These are phyloP conservation scores for Acer yangbiense DNA, from an alignment of 345 rosid genomes.

Conservation along the genomic window DNA sequence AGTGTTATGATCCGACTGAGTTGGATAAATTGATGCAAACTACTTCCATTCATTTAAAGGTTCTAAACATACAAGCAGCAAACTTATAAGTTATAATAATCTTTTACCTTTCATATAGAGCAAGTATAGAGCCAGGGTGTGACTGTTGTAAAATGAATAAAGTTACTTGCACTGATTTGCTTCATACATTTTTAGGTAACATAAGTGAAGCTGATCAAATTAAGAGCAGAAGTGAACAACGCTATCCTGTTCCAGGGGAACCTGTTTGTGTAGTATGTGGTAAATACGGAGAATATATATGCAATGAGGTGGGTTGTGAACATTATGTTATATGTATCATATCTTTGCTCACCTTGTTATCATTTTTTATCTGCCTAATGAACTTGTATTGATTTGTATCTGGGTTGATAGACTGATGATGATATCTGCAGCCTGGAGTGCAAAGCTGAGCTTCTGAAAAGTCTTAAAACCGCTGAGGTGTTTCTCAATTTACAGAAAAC, in stretches of 20 bases:
- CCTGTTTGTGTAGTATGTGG: slow-evolving; percentile 71
- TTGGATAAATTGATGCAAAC: background rate
- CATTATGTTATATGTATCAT: slow-evolving; percentile 7
- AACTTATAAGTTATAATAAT: background rate
- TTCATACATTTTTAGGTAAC: slow-evolving; percentile 22
- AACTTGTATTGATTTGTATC: slow-evolving; percentile 10
- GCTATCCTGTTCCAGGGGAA: slow-evolving; percentile 62
- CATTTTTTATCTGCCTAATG: slow-evolving; percentile 11
- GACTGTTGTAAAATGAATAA: background rate
- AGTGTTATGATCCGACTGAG: background rate
- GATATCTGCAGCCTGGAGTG: slow-evolving; percentile 82
- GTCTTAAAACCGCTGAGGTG: slow-evolving; percentile 48
- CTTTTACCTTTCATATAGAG: background rate
- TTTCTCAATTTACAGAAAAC: background rate
- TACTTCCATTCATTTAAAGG: background rate
- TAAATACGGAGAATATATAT: slow-evolving; percentile 74
- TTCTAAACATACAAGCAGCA: background rate
- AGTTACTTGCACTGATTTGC: slow-evolving; percentile 9
- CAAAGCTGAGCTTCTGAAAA: slow-evolving; percentile 56
- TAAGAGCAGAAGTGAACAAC: slow-evolving; percentile 51
- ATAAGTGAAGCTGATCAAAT: slow-evolving; percentile 33
- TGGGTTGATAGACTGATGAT: slow-evolving; percentile 58
- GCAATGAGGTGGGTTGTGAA: slow-evolving; percentile 55
- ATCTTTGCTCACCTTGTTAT: slow-evolving; percentile 1
- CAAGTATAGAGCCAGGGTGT: background rate